Evolutionary conservation across 345 rosid genomes (phyloP), one percentile per base, ranked within the genome.

Genomic region (Crucihimalaya himalaica): DNA sequence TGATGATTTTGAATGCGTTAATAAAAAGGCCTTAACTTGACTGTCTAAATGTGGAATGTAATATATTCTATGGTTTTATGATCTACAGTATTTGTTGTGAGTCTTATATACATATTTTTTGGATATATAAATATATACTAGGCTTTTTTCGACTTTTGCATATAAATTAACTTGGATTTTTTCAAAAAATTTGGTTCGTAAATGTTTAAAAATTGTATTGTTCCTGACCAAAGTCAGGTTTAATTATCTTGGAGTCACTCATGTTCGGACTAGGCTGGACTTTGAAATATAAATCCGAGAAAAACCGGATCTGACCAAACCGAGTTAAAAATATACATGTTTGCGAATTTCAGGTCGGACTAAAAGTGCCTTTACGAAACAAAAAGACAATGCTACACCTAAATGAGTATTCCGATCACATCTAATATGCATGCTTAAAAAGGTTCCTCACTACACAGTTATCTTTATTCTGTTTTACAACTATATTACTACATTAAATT

Each of bases 351-450:
- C 19, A 43, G 48, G 48, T 43, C 9, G 48, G 4, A 43, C 48
- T 43, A 43, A 43, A 43, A 43, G 48, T 43, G 19, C 19, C 20
- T 43, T 43, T 43, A 43, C 19, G 19, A 43, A 43, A 6, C 6
- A 43, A 43, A 43, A 43, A 45, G 34, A 46, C 63, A 46, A 57
- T 70, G 18, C n/a, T 57, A 32, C 13, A 57, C 45, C 34, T 32
- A 70, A 15, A 45, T 45, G 74, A 70, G 56, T 69, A 31, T 29
- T 57, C 63, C 25, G 66, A 70, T 70, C 57, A 47, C 73, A 46
- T 57, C 73, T 57, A 70, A 70, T 6, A 70, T 70, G 74, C 74
- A 70, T 58, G 74, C 66, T 57, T 28, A 45, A 70, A 70, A 70
- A 70, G 74, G 74, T 45, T 70, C 66, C 48, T 69, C 34, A 45